Evolutionary conservation across 1,284 basidiomycete genomes (phyloP).

Genomic region (Ustilago loliicola): DNA sequence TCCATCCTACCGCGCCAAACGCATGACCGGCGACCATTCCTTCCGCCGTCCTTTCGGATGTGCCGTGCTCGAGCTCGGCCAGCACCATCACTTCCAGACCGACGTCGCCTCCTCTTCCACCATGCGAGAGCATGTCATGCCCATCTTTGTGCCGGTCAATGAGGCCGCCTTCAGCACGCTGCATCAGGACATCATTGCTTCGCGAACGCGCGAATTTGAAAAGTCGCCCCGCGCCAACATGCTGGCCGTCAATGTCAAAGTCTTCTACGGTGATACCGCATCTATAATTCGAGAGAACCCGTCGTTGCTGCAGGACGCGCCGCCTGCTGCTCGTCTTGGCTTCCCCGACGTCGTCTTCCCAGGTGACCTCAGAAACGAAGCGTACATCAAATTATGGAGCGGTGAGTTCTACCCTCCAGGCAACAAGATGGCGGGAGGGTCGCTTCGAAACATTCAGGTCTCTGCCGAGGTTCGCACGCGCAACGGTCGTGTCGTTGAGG

Average conservation of each 20-base stretch:
- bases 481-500: slow-evolving; percentile 80
- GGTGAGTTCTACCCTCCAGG: slow-evolving; percentile 64
- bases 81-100: slow-evolving; percentile 75
- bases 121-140: slow-evolving; percentile 82
- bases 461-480: slow-evolving; percentile 86
- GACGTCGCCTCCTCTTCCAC: slow-evolving; percentile 71
- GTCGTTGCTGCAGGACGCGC: slow-evolving; percentile 84
- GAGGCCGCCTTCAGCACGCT: slow-evolving; percentile 91
- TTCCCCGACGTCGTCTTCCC: slow-evolving; percentile 98
- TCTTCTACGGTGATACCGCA: slow-evolving; percentile 84
- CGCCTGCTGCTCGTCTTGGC: slow-evolving; percentile 87
- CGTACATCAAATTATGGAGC: slow-evolving; percentile 80
- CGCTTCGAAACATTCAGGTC: slow-evolving; percentile 82
- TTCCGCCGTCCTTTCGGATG: slow-evolving; percentile 93
- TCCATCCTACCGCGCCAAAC: slow-evolving; percentile 42
- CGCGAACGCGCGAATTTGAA: slow-evolving; percentile 83
- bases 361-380: slow-evolving; percentile 89
- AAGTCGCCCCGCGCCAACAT: slow-evolving; percentile 87
- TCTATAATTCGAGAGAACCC: slow-evolving; percentile 86
- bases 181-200: slow-evolving; percentile 92
- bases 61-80: slow-evolving; percentile 87
- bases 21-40: slow-evolving; percentile 60
- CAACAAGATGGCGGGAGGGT: slow-evolving; percentile 59
- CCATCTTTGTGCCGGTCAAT: slow-evolving; percentile 84
- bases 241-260: slow-evolving; percentile 88